Base-by-base conservation (phyloP, 1,284 basidiomycete species). In the Tilletia horrida region DNA sequence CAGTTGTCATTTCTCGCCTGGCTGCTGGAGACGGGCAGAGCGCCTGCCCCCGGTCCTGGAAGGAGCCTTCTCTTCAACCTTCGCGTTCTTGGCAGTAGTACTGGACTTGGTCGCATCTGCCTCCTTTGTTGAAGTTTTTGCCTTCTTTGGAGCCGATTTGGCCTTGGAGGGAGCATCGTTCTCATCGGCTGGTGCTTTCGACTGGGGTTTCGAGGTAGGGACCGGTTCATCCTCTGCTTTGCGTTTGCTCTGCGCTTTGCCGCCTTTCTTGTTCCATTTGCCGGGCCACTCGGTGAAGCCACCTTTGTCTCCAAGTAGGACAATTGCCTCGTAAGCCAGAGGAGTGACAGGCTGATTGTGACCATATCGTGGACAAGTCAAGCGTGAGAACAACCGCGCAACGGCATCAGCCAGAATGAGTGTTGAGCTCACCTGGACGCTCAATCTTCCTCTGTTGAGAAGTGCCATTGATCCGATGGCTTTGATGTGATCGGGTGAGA, bases 381-480 rank as follows among this genome's bases (percentile, higher is more conserved):
- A 14, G 16, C 23, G 13, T 11, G 47, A 31, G 35, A 18, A 4
- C 45, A 35, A 25, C 50, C 16, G 11, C 11, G 50, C 50, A 8
- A 14, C 50, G 11, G 16, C n/a, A 13, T 11, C 50, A n/a, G 11
- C n/a, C n/a, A n/a, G 3, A 21, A 23, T 13, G 50, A 52, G 21
- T 27, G 16, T 18, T 48, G 21, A 23, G 11, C 50, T 52, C 50
- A 52, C 65, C 71, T 73, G 77, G 50, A 92, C 90, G 82, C 92
- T 95, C 63, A 97, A 85, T 63, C 95, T 85, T 0, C 93, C 92
- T 8, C 91, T 86, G 23, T 87, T 90, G 18, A 97, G 86, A 27
- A 97, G 84, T 55, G 89, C 86, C 92, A 95, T 96, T 4, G 76
- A 87, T 87, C 80, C 73, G 35, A 87, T 83, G 23, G 84, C 84